phyloP scores from a whole-genome alignment of 805 yeast genomes.

The Kuraishia hungarica region DNA sequence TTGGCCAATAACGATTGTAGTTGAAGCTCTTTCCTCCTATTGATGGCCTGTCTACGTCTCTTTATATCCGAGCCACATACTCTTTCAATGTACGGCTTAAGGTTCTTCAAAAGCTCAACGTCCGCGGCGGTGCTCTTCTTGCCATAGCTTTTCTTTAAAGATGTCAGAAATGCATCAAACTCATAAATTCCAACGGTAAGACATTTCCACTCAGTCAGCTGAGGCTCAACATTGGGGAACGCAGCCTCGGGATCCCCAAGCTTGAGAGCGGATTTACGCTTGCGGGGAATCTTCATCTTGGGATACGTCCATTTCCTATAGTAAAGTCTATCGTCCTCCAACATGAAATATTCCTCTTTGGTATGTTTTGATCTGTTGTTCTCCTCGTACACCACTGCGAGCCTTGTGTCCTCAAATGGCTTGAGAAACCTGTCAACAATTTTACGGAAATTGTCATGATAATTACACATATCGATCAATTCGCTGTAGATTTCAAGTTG shows the following conservation, averaged over 20 bases:
- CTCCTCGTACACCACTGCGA: slow-evolving; percentile 12
- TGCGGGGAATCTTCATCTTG: slow-evolving; percentile 25
- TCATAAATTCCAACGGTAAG: slow-evolving; percentile 36
- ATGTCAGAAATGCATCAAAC: slow-evolving; percentile 25
- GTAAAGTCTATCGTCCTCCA: slow-evolving; percentile 48
- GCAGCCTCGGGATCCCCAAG: slow-evolving; percentile 15
- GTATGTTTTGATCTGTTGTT: slow-evolving; percentile 5
- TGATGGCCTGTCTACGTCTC: slow-evolving; percentile 43
- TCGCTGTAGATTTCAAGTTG: slow-evolving; percentile 40
- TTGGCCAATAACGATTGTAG: slow-evolving; percentile 56
- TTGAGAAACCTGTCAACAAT: slow-evolving; percentile 29
- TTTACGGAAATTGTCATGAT: slow-evolving; percentile 34
- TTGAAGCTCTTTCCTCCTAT: slow-evolving; percentile 54
- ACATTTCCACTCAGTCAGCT: slow-evolving; percentile 26
- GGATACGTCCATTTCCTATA: slow-evolving; percentile 23
- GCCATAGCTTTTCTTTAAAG: slow-evolving; percentile 22
- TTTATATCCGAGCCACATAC: slow-evolving; percentile 37
- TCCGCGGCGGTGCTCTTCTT: slow-evolving; percentile 16
- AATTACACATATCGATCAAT: slow-evolving; percentile 33
- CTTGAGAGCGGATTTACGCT: slow-evolving; percentile 18
- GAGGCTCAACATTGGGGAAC: slow-evolving; percentile 24
- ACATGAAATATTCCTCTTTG: slow-evolving; percentile 24
- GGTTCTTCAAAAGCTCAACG: slow-evolving; percentile 18
- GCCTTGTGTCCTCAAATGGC: slow-evolving; percentile 17
- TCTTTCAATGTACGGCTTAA: slow-evolving; percentile 23